Evolutionary conservation across 768 basidiomycete genomes (phyloP), one percentile per base, ranked within the genome.

Genomic region (Pholiota molesta): DNA sequence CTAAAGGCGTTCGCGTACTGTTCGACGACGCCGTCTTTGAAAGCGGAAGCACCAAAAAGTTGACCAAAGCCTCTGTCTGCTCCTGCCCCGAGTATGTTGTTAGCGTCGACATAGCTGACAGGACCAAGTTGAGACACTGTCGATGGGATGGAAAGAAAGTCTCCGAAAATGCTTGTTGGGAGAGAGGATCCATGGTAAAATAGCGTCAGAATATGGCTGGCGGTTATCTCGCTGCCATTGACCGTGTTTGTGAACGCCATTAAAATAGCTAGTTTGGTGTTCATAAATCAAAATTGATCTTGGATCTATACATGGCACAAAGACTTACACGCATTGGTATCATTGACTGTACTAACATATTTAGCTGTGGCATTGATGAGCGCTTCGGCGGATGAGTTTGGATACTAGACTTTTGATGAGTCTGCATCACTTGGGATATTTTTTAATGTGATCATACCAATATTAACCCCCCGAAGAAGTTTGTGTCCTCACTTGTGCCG

Each of bases 121-220:
- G 77, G 70, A 1, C 70, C 69, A 1, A 78, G 60, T 21, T 69
- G 56, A 9, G 67, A 67, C 11, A 59, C 62, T 21, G 68, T 64
- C 0, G 73, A 59, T 8, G 79, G 78, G 33, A 81, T 74, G n/a
- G 74, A 66, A 26, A 79, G 69, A 62, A 81, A 77, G 42, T 79
- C 76, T 3, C 74, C 74, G 61, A 77, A 81, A 21, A 76, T 72
- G 13, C 67, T 65, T 8, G 60, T 52, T 3, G 77, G 77, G 13
- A 77, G 73, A 1, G 69, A 67, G 1, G 74, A 63, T 13, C 79
- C 79, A 52, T 73, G 73, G 66, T 79, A 80, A 62, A 78, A 79
- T 37, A 74, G 68, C 13, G 66, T 68, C 42, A 73, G 54, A 10
- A 73, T 65, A 58, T 77, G 73, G 40, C 72, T 57, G 3, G 69